Evolutionary conservation across 345 rosid species (phyloP), one percentile per base, ranked within the genome.

Genomic region (Salix suchowensis): DNA sequence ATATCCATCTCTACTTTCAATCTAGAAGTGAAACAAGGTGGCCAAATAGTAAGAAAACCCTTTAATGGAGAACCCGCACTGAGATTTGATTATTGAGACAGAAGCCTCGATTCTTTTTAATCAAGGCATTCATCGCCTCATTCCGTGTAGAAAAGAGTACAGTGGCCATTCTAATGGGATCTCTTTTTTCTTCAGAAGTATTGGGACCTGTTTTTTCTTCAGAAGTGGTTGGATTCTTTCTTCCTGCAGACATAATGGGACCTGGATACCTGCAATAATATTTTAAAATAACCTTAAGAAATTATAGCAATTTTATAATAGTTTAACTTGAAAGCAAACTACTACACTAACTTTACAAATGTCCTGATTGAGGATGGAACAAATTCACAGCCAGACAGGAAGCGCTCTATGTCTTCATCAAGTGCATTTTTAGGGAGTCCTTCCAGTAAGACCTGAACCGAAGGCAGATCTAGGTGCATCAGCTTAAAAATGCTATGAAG

Each of bases 31-130:
- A 52, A 44, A 60, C 24, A 46, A 46, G 16, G 50, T 1, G 50
- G 50, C 50, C 50, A 46, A 46, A 46, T 13, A 46, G 50, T 13
- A 7, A 23, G 2, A 78, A 37, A 70, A 78, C n/a, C 39, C 54
- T 18, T 77, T 81, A 94, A 76, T 90, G 88, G 42, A 94, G 94
- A 78, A 92, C 91, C 84, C 88, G 92, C 79, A 92, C 72, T 1
- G 71, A 67, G 64, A 94, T 81, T 81, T 82, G 92, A 80, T 72
- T 80, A 76, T 90, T 92, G 80, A 87, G 91, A 83, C 89, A 88
- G 82, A 89, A 84, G 76, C 80, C 83, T 76, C 90, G 73, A 78
- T 94, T 88, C 85, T 88, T 92, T 28, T 73, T 86, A 44, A 91
- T 77, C 77, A 81, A 85, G 10, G 93, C 89, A 76, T 89, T 88